Percentiles rank a stretch among this genome's conserved stretches.
phyloP scores from a whole-genome alignment of 2,329 filamentous ascomycete genomes.

The Pseudocercospora eumusae region DNA sequence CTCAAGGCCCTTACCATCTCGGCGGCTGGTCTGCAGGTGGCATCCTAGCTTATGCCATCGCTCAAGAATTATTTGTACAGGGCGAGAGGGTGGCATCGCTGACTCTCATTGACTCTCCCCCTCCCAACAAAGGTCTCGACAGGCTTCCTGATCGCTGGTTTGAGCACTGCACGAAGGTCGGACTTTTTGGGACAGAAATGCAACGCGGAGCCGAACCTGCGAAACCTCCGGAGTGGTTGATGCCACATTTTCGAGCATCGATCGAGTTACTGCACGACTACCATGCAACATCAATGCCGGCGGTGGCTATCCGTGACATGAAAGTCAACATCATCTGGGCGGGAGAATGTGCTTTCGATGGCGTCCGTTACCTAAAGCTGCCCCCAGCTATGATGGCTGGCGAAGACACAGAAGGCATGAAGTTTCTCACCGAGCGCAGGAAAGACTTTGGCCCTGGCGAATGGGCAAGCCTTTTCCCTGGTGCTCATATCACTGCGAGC shows the following conservation, averaged over 20 bases:
- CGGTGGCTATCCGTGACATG: constrained; percentile 36
- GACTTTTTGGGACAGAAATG: constrained; percentile 51
- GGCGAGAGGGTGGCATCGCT: constrained; percentile 34
- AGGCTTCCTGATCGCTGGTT: constrained; percentile 61
- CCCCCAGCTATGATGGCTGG: constrained; percentile 41
- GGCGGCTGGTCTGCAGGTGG: constrained; percentile 78
- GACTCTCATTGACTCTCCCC: constrained; percentile 38
- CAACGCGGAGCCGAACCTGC: constrained; percentile 12
- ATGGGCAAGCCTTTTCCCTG: constrained; percentile 49
- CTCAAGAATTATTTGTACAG: constrained; percentile 28
- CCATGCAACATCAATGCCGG: constrained; percentile 39
- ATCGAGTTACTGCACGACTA: constrained; percentile 53
- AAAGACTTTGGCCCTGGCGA: constrained; percentile 52
- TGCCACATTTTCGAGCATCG: constrained; percentile 55
- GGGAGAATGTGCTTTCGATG: constrained; percentile 50
- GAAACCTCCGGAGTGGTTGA: constrained; percentile 49
- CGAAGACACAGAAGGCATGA: constrained; percentile 51
- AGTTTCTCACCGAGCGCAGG: constrained; percentile 52
- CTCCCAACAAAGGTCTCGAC: constrained; percentile 51
- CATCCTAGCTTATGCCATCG: constrained; percentile 59
- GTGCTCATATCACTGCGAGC: constrained; percentile 40
- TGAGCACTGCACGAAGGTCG: constrained; percentile 51
- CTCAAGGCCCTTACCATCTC: constrained; percentile 61
- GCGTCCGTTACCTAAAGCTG: constrained; percentile 35
- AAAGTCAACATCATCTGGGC: constrained; percentile 52